Conservation (phyloP, 768 basidiomycete genomes). For the Lactarius quietus region DNA sequence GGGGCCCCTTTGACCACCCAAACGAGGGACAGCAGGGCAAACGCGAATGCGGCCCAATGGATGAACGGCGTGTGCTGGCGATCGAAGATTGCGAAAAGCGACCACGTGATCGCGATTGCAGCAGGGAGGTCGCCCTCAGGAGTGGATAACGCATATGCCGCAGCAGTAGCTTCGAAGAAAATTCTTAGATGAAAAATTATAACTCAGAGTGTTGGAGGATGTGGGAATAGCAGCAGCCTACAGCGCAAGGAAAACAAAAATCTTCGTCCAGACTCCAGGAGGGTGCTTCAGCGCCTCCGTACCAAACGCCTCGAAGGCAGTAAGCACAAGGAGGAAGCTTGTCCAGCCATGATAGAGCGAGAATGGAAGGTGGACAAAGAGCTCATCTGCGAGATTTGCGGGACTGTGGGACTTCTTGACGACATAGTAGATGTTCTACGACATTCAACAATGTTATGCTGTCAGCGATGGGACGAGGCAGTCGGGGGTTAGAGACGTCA, state of each 20-base stretch:
- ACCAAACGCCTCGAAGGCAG: slow-evolving; percentile 88
- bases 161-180: slow-evolving; percentile 89
- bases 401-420: slow-evolving; percentile 83
- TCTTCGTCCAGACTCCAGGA: slow-evolving; percentile 88
- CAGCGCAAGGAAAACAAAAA: slow-evolving; percentile 92
- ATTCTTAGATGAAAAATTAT: slow-evolving; percentile 43
- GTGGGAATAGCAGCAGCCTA: slow-evolving; percentile 37
- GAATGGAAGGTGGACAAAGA: slow-evolving; percentile 95
- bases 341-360: slow-evolving; percentile 95
- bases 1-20: slow-evolving; percentile 78
- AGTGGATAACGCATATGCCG: slow-evolving; percentile 89
- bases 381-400: slow-evolving; percentile 65
- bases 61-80: slow-evolving; percentile 73
- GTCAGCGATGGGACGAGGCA: slow-evolving; percentile 32
- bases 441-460: slow-evolving; percentile 19
- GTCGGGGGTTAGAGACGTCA: slow-evolving; percentile 24
- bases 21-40: slow-evolving; percentile 78
- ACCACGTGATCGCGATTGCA: slow-evolving; percentile 89
- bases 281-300: slow-evolving; percentile 59
- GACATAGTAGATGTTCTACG: slow-evolving; percentile 87
- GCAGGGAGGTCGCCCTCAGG: slow-evolving; percentile 91
- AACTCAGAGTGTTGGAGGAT: slow-evolving; percentile 10
- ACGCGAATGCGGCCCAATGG: slow-evolving; percentile 85
- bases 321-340: slow-evolving; percentile 75
- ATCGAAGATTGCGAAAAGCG: slow-evolving; percentile 89